Conservation (phyloP, 345 rosid genomes). For the Turnera subulata region DNA sequence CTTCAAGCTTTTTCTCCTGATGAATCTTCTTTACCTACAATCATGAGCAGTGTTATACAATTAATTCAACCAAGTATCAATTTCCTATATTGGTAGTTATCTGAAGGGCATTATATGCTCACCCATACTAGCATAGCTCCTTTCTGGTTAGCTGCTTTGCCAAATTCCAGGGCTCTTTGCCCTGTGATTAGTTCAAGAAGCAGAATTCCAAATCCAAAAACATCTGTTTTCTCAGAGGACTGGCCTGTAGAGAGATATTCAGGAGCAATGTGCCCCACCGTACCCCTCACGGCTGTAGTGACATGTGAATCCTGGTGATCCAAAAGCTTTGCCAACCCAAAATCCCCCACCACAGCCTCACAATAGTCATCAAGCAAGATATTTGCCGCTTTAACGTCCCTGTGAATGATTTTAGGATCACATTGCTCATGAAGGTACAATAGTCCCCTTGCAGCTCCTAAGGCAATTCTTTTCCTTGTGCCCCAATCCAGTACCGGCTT, state of each 20-base stretch:
- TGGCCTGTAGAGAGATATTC: constrained; percentile 98
- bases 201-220: constrained; percentile 92
- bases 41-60: background rate
- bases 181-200: constrained; percentile 92
- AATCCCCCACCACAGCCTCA: constrained; percentile 97
- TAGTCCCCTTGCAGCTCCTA: constrained; percentile 93
- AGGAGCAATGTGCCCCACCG: constrained; percentile 97
- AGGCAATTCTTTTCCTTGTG: constrained; percentile 83
- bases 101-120: constrained; percentile 10
- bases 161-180: constrained; percentile 87
- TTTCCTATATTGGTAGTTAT: background rate
- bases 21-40: constrained; percentile 81
- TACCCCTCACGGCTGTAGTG: constrained; percentile 94
- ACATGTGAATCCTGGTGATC: constrained; percentile 98
- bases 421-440: constrained; percentile 95
- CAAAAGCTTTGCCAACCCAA: constrained; percentile 90
- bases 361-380: constrained; percentile 83
- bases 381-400: constrained; percentile 99
- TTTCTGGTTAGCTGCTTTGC: constrained; percentile 90
- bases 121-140: constrained; percentile 99
- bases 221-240: constrained; percentile 96
- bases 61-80: background rate
- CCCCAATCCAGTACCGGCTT: constrained; percentile 86
- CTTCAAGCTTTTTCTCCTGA: constrained; percentile 83
- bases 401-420: constrained; percentile 93